Percentiles rank a stretch among this genome's conserved stretches.
Evolutionary conservation across 768 basidiomycete species (phyloP).

Genomic region (Chalciporus sphaerocephalus): DNA sequence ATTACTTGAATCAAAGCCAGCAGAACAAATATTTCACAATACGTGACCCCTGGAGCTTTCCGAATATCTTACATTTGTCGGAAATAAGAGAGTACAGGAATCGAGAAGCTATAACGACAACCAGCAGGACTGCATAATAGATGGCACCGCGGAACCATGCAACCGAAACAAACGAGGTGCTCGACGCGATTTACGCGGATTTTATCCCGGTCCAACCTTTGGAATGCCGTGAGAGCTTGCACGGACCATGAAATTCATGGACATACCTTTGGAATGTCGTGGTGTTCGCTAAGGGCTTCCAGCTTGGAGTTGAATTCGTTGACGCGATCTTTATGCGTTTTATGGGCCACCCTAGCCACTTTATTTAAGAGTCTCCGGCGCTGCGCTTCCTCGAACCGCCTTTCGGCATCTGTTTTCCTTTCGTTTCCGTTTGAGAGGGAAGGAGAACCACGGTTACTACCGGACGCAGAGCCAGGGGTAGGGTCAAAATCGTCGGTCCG

Average conservation of each 20-base stretch:
- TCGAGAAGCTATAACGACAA: slow-evolving; percentile 11
- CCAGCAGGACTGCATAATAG: slow-evolving; percentile 16
- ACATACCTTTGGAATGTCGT: slow-evolving; percentile 87
- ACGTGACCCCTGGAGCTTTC: slow-evolving; percentile 24
- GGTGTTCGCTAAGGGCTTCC: slow-evolving; percentile 86
- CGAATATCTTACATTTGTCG: slow-evolving; percentile 24
- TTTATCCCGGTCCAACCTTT: slow-evolving; percentile 86
- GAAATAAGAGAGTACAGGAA: slow-evolving; percentile 22
- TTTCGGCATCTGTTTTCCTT: slow-evolving; percentile 82
- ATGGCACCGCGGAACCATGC: slow-evolving; percentile 8
- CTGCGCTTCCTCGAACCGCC: slow-evolving; percentile 85
- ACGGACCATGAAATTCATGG: slow-evolving; percentile 24
- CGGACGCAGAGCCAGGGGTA: slow-evolving; percentile 43
- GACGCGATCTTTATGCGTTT: slow-evolving; percentile 93
- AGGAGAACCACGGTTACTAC: slow-evolving; percentile 60
- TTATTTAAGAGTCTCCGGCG: slow-evolving; percentile 66
- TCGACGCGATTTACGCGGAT: slow-evolving; percentile 30
- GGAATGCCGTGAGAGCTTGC: slow-evolving; percentile 24
- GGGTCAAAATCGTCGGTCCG: slow-evolving; percentile 45
- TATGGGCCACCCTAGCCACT: slow-evolving; percentile 71
- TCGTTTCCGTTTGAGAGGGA: slow-evolving; percentile 45
- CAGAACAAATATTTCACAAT: slow-evolving; percentile 35
- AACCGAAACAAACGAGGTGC: slow-evolving; percentile 15
- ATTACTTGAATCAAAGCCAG: slow-evolving; percentile 36
- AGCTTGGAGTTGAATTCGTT: slow-evolving; percentile 85